Percentiles rank a stretch among this genome's conserved stretches.
Evolutionary conservation across 2,329 filamentous ascomycete species (phyloP).

Genomic region (Dactylellina sp.): DNA sequence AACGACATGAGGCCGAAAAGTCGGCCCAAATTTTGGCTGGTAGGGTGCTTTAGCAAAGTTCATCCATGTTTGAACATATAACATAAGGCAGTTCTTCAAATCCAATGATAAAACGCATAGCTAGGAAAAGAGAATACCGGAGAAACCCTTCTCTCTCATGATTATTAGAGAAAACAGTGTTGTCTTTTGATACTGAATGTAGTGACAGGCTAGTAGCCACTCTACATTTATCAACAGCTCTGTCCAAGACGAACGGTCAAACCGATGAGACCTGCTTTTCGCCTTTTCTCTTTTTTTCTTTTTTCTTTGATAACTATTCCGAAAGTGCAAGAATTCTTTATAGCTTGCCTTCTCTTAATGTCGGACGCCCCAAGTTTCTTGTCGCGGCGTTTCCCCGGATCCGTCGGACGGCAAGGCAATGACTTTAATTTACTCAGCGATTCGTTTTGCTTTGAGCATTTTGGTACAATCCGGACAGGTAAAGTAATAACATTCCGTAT

Average conservation of each 20-base stretch:
- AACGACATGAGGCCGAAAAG: too few relatives aligned
- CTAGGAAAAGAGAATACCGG: too few relatives aligned
- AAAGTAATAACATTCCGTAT: slow-evolving; percentile 19
- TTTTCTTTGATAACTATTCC: slow-evolving; percentile 16
- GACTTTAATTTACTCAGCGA: background rate
- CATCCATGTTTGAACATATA: too few relatives aligned
- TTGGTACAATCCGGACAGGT: slow-evolving; percentile 13
- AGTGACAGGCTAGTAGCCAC: too few relatives aligned
- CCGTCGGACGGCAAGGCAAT: background rate
- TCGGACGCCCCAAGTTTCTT: slow-evolving; percentile 8
- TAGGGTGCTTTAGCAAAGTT: too few relatives aligned
- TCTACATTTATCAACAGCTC: background rate
- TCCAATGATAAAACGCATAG: too few relatives aligned
- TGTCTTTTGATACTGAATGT: too few relatives aligned
- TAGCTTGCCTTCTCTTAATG: background rate
- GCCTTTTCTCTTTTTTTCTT: slow-evolving; percentile 1
- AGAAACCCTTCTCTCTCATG: too few relatives aligned
- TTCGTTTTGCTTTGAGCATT: slow-evolving; percentile 4
- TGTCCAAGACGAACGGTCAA: slow-evolving; percentile 24
- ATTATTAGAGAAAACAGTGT: too few relatives aligned
- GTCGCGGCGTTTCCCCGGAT: background rate
- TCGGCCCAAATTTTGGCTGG: too few relatives aligned
- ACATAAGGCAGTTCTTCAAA: too few relatives aligned
- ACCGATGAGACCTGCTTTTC: background rate
- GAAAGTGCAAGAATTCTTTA: slow-evolving; percentile 14